phyloP scores from a whole-genome alignment of 108 stramenopile genomes.

The Nannochloropsis gaditana region DNA sequence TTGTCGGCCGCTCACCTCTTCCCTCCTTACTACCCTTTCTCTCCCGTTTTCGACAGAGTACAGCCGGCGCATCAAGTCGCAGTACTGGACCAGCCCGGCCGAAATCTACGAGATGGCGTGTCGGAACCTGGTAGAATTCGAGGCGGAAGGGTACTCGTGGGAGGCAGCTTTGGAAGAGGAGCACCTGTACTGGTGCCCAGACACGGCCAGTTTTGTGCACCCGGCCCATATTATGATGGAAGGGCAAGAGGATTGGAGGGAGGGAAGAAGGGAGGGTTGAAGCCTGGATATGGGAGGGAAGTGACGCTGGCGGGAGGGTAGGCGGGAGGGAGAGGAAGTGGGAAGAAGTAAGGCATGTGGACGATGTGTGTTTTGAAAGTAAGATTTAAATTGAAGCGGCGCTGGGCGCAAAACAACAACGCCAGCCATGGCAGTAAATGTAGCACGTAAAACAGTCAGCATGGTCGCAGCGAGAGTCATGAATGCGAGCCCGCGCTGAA shows the following conservation, averaged over 20 bases:
- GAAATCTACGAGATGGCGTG: slow-evolving; percentile 48
- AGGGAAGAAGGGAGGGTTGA: background rate
- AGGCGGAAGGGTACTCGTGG: slow-evolving; percentile 41
- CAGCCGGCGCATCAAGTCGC: slow-evolving; percentile 33
- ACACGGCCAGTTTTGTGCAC: slow-evolving; percentile 44
- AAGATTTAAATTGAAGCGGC: no score
- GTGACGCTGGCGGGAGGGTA: no score
- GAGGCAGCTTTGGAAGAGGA: slow-evolving; percentile 38
- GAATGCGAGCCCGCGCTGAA: no score
- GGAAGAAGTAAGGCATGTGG: no score
- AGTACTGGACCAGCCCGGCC: slow-evolving; percentile 45
- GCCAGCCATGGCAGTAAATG: background rate
- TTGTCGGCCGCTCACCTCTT: background rate
- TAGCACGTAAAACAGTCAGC: background rate
- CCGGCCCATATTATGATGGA: slow-evolving; percentile 31
- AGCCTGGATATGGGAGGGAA: background rate
- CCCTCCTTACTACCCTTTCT: background rate
- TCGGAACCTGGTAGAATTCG: slow-evolving; percentile 49
- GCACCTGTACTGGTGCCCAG: slow-evolving; percentile 44
- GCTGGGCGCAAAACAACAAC: background rate
- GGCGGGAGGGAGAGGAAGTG: no score
- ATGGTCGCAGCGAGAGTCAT: background rate
- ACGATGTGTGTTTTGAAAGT: no score
- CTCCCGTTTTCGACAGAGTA: background rate
- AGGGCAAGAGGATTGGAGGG: slow-evolving; percentile 21